Evolutionary conservation across 1,139 yeast species (phyloP).

Genomic region (Cylindricascospora bacillispora): DNA sequence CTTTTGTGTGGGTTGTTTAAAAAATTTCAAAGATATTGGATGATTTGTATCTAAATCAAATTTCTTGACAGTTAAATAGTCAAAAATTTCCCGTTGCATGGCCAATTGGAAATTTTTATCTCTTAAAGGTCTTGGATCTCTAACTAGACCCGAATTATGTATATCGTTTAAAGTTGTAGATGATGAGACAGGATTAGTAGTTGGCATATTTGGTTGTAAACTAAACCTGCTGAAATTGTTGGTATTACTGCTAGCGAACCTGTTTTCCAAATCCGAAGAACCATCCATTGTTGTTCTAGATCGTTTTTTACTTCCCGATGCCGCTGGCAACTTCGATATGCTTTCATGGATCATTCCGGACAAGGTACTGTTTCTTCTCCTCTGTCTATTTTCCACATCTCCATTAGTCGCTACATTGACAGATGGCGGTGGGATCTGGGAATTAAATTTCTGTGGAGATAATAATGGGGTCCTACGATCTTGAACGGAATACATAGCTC

Average conservation of each 20-base stretch:
- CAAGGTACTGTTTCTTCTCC: constrained; percentile 15
- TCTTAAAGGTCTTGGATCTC: constrained; percentile 68
- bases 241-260: constrained; percentile 1
- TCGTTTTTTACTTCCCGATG: constrained; percentile 1
- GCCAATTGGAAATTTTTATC: constrained; percentile 56
- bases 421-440: constrained; percentile 10
- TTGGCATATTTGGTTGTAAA: constrained; percentile 1
- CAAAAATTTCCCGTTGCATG: constrained; percentile 54
- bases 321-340: constrained; percentile 1
- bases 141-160: no score
- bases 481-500: no score
- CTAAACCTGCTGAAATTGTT: not conserved
- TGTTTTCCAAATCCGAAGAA: constrained; percentile 2
- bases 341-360: constrained; percentile 17
- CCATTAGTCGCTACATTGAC: no score
- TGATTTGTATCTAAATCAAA: constrained; percentile 69
- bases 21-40: constrained; percentile 50
- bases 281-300: constrained; percentile 9
- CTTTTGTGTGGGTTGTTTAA: constrained; percentile 75
- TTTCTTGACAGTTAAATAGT: constrained; percentile 46
- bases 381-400: constrained; percentile 2
- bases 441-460: constrained; percentile 15
- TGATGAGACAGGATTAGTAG: constrained; percentile 1
- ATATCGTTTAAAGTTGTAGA: constrained; percentile 5
- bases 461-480: no score